Evolutionary conservation across 176 grass and related monocot species (phyloP).

Genomic region (Rhynchospora breviuscula): DNA sequence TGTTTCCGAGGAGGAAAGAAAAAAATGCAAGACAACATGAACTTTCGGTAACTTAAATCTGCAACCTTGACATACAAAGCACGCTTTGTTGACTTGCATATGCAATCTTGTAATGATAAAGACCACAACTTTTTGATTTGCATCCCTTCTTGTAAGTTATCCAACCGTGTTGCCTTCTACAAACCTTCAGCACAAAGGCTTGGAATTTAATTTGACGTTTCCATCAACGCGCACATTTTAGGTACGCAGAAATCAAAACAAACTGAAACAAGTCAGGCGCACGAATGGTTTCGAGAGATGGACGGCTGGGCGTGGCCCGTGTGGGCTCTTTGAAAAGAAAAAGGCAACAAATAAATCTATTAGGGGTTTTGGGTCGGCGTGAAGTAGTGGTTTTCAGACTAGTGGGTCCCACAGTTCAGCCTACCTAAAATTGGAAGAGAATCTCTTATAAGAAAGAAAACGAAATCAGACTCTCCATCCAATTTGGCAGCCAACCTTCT

Average conservation of each 20-base stretch:
- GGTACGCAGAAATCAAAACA: not conserved
- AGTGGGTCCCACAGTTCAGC: conserved; percentile 3
- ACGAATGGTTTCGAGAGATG: not conserved
- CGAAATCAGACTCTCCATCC: not conserved
- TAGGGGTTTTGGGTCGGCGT: not conserved
- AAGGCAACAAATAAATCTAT: not conserved
- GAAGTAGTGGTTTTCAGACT: conserved; percentile 9
- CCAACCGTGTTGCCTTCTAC: not conserved
- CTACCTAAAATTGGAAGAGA: not conserved
- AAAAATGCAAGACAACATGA: not conserved
- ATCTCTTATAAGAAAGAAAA: not conserved
- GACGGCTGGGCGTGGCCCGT: not conserved
- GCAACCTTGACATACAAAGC: not conserved
- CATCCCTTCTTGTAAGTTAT: not conserved
- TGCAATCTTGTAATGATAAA: not conserved
- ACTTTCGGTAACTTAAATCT: not conserved
- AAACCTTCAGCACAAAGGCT: not conserved
- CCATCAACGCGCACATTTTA: not conserved
- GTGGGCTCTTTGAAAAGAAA: conserved; percentile 2
- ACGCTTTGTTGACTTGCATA: not conserved
- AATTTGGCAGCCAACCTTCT: conserved; percentile 4
- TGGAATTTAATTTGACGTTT: not conserved
- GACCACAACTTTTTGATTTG: not conserved
- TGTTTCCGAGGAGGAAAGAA: not conserved
- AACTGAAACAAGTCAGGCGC: not conserved